These are phyloP conservation scores for Isatis tinctoria DNA, from an alignment of 345 rosid species.

Conservation along the genomic window DNA sequence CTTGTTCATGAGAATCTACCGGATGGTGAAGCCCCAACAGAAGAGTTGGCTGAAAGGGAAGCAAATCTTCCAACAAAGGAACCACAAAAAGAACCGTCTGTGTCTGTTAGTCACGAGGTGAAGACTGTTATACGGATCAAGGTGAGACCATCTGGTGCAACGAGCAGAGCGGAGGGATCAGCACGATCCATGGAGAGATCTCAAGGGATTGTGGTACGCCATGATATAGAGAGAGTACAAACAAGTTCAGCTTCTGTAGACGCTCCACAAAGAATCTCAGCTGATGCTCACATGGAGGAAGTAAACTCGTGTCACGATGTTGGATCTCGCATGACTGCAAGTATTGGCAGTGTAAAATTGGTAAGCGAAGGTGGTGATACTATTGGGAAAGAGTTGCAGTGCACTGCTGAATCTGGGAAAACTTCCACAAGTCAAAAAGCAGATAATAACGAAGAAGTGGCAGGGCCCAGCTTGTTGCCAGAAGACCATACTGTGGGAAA, in stretches of 20 bases:
- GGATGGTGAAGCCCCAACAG: slow-evolving; percentile 42
- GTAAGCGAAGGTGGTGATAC: slow-evolving; percentile 64
- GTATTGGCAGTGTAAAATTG: slow-evolving; percentile 88
- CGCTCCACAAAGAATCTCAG: slow-evolving; percentile 77
- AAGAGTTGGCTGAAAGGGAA: slow-evolving; percentile 37
- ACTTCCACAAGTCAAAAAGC: slow-evolving; percentile 38
- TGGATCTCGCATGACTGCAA: slow-evolving; percentile 84
- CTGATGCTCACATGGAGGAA: slow-evolving; percentile 79
- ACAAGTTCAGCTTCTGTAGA: slow-evolving; percentile 92
- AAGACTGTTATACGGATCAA: slow-evolving; percentile 70
- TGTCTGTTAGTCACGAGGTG: slow-evolving; percentile 54
- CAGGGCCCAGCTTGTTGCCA: slow-evolving; percentile 42
- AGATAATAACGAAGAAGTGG: slow-evolving; percentile 39
- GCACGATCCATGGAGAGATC: slow-evolving; percentile 65
- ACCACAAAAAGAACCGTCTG: slow-evolving; percentile 26
- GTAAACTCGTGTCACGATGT: slow-evolving; percentile 83
- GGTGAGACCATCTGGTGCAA: slow-evolving; percentile 60
- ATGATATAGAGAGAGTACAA: slow-evolving; percentile 46
- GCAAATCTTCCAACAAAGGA: slow-evolving; percentile 31
- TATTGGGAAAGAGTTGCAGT: slow-evolving; percentile 81
- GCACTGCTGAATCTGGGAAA: slow-evolving; percentile 93
- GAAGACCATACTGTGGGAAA: slow-evolving; percentile 42
- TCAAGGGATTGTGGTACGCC: slow-evolving; percentile 47
- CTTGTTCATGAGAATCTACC: slow-evolving; percentile 42
- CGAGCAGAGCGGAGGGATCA: slow-evolving; percentile 70